These are phyloP conservation scores for Oxytropis ochrocephala DNA, from an alignment of 306 rosid genomes.

Conservation along the genomic window DNA sequence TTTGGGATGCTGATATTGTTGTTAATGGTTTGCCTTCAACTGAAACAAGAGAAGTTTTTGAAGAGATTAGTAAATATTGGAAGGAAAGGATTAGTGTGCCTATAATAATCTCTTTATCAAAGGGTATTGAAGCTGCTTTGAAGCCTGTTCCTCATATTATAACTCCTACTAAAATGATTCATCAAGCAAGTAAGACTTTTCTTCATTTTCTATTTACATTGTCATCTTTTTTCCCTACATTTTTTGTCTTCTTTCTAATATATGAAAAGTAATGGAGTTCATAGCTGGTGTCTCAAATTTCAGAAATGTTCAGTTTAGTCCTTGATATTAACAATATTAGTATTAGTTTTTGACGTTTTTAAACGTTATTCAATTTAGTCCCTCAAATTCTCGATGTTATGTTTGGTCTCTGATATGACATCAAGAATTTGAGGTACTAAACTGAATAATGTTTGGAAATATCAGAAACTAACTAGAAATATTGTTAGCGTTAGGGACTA, in stretches of 20 bases:
- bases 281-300: too few species aligned
- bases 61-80: conserved; percentile 83
- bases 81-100: conserved; percentile 83
- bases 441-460: too few species aligned
- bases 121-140: conserved; percentile 87
- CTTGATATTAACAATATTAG: too few species aligned
- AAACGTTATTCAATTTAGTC: too few species aligned
- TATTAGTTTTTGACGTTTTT: too few species aligned
- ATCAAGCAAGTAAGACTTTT: conserved; percentile 68
- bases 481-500: too few species aligned
- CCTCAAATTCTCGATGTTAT: too few species aligned
- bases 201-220: not conserved
- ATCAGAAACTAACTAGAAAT: too few species aligned
- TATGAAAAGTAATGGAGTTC: not conserved
- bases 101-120: conserved; percentile 71
- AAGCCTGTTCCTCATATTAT: conserved; percentile 81
- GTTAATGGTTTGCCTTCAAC: conserved; percentile 97
- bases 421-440: too few species aligned
- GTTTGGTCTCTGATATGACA: too few species aligned
- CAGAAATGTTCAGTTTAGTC: too few species aligned
- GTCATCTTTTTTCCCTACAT: not conserved
- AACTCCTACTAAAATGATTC: conserved; percentile 83
- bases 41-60: conserved; percentile 75
- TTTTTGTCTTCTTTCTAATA: not conserved
- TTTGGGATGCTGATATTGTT: conserved; percentile 97